Evolutionary conservation across 495 filamentous ascomycete species (phyloP), one percentile per base, ranked within the genome.

Genomic region (Trichoderma orchidacearum): DNA sequence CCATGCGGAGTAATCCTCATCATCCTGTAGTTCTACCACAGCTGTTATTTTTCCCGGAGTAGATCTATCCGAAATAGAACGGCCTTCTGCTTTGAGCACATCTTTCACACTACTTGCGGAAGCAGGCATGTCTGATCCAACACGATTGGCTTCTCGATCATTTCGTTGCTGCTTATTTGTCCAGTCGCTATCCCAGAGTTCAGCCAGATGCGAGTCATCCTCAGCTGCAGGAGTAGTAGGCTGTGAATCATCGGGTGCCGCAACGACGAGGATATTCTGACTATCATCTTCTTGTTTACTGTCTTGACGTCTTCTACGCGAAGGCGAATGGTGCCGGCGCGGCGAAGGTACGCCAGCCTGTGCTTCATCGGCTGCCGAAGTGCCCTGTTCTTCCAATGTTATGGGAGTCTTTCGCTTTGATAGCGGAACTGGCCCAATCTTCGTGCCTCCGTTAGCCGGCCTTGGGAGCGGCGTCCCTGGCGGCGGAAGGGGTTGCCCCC

Each of bases 401-500:
- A 74, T 56, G 0, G 71, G 53, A 18, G 63, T 62, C 27, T 67
- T 69, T 28, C 66, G 60, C 59, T 68, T 53, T 6, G 51, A 52
- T 13, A 72, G 65, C 27, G 75, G 70, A 5, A 86, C 68, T 13
- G 80, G 73, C 55, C 85, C 85, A 5, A 83, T 69, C 58, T 79
- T 81, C 31, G 77, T 71, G 25, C 77, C 79, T 58, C 67, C 68
- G 5, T 78, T 77, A 15, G 82, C 77, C 45, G 73, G 74, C 3
- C 27, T 34, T 27, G 82, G 82, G 9, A 83, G 70, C 5, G 84
- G 84, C 29, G 77, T 81, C 31, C 85, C 82, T 5, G 87, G 86
- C 7, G 81, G 85, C n/a, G 88, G 87, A 2, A 92, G 74, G 6
- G 85, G 85, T 15, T 80, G 84, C 3, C 87, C 85, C 28, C 85